Evolutionary conservation across 2,329 filamentous ascomycete species (phyloP).

Genomic region (Fusarium sp.): DNA sequence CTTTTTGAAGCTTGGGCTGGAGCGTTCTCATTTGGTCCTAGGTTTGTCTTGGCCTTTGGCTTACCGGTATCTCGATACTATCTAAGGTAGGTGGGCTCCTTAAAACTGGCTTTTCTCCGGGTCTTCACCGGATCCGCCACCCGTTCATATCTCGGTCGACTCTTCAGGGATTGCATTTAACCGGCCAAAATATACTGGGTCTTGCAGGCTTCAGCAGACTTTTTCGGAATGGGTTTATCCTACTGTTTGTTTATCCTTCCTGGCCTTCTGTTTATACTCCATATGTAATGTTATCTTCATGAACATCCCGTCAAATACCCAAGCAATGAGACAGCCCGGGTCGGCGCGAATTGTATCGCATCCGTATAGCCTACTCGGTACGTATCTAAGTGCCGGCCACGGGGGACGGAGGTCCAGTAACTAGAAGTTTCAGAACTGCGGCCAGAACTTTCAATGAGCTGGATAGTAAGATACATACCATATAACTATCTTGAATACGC

Average conservation of each 20-base stretch:
- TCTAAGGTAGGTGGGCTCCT: not conserved
- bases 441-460: not conserved
- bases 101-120: slow-evolving; percentile 20
- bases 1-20: slow-evolving; percentile 25
- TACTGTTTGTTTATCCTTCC: not conserved
- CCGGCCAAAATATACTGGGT: slow-evolving; percentile 26
- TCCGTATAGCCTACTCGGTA: not conserved
- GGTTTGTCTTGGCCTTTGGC: slow-evolving; percentile 18
- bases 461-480: not conserved
- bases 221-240: not conserved
- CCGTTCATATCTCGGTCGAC: slow-evolving; percentile 39
- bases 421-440: not conserved
- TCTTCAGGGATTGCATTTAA: slow-evolving; percentile 36
- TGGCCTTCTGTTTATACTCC: not conserved
- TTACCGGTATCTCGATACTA: not conserved
- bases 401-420: not conserved
- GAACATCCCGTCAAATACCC: slow-evolving; percentile 4
- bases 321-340: not conserved
- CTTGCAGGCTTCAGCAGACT: slow-evolving; percentile 21
- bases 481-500: not conserved
- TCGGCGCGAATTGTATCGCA: slow-evolving; percentile 2
- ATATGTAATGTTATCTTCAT: not conserved
- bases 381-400: slow-evolving; percentile 6
- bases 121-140: slow-evolving; percentile 35
- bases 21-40: slow-evolving; percentile 20